Conservation (phyloP, 495 filamentous ascomycete genomes). For the Tricharina praecox region DNA sequence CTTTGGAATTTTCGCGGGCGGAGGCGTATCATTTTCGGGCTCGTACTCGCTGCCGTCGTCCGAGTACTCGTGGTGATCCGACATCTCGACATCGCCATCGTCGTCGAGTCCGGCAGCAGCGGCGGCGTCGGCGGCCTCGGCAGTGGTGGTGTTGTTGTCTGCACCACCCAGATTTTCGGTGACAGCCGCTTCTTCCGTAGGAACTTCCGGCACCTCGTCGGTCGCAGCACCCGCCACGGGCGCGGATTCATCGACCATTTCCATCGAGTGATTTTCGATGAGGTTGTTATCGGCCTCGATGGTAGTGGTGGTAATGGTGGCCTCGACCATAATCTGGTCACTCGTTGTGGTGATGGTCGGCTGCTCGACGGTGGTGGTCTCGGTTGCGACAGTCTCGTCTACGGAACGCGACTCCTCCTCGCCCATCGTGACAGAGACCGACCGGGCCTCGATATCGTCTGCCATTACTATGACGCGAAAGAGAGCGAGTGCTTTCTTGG, state of each 20-base stretch:
- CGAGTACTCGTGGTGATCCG: conserved; percentile 5
- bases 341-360: too few relatives aligned
- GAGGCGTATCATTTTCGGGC: conserved; percentile 4
- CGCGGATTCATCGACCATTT: background rate
- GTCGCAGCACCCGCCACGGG: background rate
- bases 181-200: background rate
- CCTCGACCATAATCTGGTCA: conserved; percentile 2
- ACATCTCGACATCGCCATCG: conserved; percentile 4
- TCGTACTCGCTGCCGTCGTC: conserved; percentile 6
- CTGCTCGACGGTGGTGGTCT: background rate
- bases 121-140: background rate
- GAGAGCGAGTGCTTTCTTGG: background rate
- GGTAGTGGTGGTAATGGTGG: background rate
- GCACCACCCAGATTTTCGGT: background rate
- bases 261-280: conserved; percentile 9
- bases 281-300: background rate
- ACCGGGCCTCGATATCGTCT: background rate
- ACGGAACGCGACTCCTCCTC: background rate
- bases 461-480: background rate
- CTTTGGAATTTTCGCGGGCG: background rate
- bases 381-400: background rate
- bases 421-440: background rate
- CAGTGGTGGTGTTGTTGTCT: background rate
- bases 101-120: background rate
- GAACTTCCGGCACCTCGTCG: background rate